phyloP scores from a whole-genome alignment of 106 monocot species.

The Dendrobium nobile region DNA sequence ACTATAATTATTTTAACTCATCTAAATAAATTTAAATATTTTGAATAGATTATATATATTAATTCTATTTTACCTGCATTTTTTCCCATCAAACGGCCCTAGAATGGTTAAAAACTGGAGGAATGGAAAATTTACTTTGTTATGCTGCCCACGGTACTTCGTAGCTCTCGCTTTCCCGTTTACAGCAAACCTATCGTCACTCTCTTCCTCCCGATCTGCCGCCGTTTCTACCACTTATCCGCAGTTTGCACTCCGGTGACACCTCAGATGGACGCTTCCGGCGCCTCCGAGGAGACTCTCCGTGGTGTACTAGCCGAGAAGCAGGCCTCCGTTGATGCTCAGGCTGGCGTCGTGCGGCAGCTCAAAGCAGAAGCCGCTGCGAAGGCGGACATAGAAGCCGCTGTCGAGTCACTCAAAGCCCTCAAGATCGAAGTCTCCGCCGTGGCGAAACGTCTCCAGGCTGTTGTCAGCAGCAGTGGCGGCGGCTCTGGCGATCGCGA shows the following conservation, averaged over 20 bases:
- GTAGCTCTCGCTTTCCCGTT: background rate
- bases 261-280: constrained; percentile 12
- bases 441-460: constrained; percentile 50
- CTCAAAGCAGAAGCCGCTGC: constrained; percentile 34
- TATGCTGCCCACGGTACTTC: background rate
- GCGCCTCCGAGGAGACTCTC: constrained; percentile 34
- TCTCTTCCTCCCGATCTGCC: constrained; percentile 3
- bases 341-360: constrained; percentile 48
- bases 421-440: constrained; percentile 53
- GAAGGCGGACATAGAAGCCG: constrained; percentile 48
- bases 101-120: background rate
- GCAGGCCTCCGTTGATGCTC: constrained; percentile 48
- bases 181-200: constrained; percentile 15
- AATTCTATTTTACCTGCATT: too few relatives aligned
- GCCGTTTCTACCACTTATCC: background rate
- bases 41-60: too few relatives aligned
- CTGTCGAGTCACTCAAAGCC: constrained; percentile 51
- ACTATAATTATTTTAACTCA: too few relatives aligned
- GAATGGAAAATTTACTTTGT: background rate
- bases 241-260: constrained; percentile 11
- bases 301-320: constrained; percentile 40
- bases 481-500: constrained; percentile 31
- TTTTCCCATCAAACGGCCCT: too few relatives aligned
- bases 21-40: too few relatives aligned
- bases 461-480: constrained; percentile 11